These are phyloP conservation scores for Xylaria sp. DNA, from an alignment of 2,329 filamentous ascomycete genomes.

Conservation along the genomic window DNA sequence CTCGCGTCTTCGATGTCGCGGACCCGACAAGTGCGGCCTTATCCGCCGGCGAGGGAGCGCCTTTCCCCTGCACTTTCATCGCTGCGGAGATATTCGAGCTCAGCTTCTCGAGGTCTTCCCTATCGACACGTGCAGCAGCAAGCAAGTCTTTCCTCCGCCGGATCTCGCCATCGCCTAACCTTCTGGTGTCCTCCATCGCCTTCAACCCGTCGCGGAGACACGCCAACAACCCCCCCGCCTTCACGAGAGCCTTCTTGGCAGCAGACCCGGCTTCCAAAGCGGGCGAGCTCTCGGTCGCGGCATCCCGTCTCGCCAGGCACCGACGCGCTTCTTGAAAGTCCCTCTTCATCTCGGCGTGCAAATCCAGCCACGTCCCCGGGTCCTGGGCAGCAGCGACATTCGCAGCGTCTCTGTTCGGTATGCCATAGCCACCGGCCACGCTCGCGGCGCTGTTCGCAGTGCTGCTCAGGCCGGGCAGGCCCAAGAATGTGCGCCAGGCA, in stretches of 20 bases:
- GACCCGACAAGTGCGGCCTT: slow-evolving; percentile 56
- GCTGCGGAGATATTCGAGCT: slow-evolving; percentile 57
- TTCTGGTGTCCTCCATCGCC: slow-evolving; percentile 57
- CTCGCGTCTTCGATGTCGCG: slow-evolving; percentile 45
- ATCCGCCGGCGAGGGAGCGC: slow-evolving; percentile 53
- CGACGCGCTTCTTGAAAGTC: slow-evolving; percentile 70
- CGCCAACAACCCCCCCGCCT: slow-evolving; percentile 67
- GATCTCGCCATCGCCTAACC: slow-evolving; percentile 76
- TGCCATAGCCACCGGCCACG: slow-evolving; percentile 49
- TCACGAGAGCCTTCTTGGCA: slow-evolving; percentile 76
- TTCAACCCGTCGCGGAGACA: slow-evolving; percentile 70
- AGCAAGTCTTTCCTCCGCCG: slow-evolving; percentile 73
- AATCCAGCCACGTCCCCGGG: slow-evolving; percentile 75
- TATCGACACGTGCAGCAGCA: slow-evolving; percentile 71
- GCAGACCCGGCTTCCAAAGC: slow-evolving; percentile 69
- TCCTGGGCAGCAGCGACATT: slow-evolving; percentile 57
- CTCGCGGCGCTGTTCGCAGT: slow-evolving; percentile 55
- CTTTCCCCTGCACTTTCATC: slow-evolving; percentile 53
- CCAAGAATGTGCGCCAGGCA: slow-evolving; percentile 75
- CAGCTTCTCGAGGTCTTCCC: slow-evolving; percentile 76
- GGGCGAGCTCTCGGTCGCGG: slow-evolving; percentile 53
- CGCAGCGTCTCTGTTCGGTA: slow-evolving; percentile 42
- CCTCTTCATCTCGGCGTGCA: slow-evolving; percentile 74
- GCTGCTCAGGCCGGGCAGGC: slow-evolving; percentile 62
- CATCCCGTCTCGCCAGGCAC: slow-evolving; percentile 71